These are phyloP conservation scores for Calocybe gangraenosa DNA, from an alignment of 768 basidiomycete species.

Conservation along the genomic window DNA sequence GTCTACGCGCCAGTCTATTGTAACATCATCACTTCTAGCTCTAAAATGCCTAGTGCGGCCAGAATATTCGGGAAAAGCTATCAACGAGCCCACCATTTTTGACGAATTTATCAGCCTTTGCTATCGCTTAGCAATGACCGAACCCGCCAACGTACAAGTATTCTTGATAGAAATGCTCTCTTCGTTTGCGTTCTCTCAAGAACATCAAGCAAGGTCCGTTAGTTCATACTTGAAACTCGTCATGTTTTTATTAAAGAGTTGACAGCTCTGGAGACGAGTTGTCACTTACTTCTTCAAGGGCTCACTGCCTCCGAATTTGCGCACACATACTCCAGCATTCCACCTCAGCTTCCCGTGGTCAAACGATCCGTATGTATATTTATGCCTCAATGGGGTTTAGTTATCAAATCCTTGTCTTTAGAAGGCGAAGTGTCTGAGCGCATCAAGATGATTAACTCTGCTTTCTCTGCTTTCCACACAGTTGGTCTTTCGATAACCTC, in stretches of 20 bases:
- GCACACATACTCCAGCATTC: conserved; percentile 75
- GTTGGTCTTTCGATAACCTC: conserved; percentile 56
- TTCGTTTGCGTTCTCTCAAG: conserved; percentile 46
- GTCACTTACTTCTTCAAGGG: conserved; percentile 39
- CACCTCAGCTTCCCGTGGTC: conserved; percentile 50
- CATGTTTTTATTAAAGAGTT: neutral
- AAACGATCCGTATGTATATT: conserved; percentile 43
- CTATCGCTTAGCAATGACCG: conserved; percentile 88
- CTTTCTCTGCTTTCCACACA: conserved; percentile 57
- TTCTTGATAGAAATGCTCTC: conserved; percentile 69
- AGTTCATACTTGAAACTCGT: conserved; percentile 5
- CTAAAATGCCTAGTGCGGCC: conserved; percentile 77
- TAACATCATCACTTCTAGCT: conserved; percentile 66
- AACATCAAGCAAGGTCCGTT: conserved; percentile 18
- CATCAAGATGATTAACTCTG: conserved; percentile 57
- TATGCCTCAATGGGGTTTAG: neutral
- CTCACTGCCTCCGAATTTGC: conserved; percentile 81
- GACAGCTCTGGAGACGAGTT: conserved; percentile 30
- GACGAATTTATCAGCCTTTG: conserved; percentile 87
- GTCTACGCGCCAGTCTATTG: conserved; percentile 38
- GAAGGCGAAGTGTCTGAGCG: conserved; percentile 55
- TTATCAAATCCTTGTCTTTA: conserved; percentile 20
- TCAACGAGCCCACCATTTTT: conserved; percentile 79
- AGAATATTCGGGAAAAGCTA: conserved; percentile 75
- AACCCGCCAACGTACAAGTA: conserved; percentile 65